Conservation (phyloP, 1,139 yeast genomes). For the Candida sp. region DNA sequence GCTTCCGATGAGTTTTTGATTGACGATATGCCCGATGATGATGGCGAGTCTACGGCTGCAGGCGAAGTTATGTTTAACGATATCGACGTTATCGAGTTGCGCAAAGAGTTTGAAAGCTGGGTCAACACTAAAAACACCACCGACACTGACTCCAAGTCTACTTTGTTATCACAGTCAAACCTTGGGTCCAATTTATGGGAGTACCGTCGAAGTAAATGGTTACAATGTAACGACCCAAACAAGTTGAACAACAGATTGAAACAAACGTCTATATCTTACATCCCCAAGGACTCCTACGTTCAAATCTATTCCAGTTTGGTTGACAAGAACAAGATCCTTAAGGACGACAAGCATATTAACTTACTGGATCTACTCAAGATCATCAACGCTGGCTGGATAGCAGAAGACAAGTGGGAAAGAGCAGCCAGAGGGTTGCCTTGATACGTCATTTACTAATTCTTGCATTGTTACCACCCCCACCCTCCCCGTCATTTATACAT, state of each 20-base stretch:
- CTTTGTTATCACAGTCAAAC: slow-evolving; percentile 14
- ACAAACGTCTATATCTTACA: slow-evolving; percentile 36
- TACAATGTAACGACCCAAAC: slow-evolving; percentile 22
- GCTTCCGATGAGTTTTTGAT: slow-evolving; percentile 19
- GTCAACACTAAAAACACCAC: slow-evolving; percentile 6
- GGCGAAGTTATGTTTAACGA: slow-evolving; percentile 26
- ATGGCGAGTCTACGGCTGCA: slow-evolving; percentile 17
- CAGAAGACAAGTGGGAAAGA: slow-evolving; percentile 65
- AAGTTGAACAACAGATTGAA: slow-evolving; percentile 21
- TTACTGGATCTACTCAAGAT: slow-evolving; percentile 62
- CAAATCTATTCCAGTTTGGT: slow-evolving; percentile 62
- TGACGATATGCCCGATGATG: slow-evolving; percentile 14
- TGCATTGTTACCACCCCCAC: no score
- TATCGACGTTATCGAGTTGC: slow-evolving; percentile 30
- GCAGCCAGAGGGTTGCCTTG: slow-evolving; percentile 52
- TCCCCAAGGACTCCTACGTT: slow-evolving; percentile 53
- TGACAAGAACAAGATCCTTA: slow-evolving; percentile 59
- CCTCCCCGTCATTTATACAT: no score
- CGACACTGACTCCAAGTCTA: slow-evolving; percentile 16
- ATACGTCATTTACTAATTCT: neutral
- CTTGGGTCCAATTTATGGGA: slow-evolving; percentile 65
- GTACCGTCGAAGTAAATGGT: slow-evolving; percentile 63
- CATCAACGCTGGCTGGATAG: slow-evolving; percentile 73
- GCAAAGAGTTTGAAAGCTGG: slow-evolving; percentile 27
- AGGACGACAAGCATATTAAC: slow-evolving; percentile 54